These are phyloP conservation scores for Cystobasidium tubakii DNA, from an alignment of 768 basidiomycete species.

Conservation along the genomic window DNA sequence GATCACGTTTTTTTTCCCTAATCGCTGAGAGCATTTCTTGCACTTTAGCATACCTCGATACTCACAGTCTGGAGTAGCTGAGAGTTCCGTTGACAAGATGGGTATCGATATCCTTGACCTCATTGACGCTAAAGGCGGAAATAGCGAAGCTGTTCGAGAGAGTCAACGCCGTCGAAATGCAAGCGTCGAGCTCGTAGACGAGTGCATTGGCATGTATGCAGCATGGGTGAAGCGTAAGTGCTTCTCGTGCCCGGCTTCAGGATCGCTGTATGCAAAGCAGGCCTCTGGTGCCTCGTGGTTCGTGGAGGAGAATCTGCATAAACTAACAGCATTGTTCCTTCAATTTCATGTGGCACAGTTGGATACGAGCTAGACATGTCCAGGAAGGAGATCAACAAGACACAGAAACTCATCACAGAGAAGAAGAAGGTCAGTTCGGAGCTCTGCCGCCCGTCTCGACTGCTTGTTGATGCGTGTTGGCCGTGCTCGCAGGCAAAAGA, in stretches of 20 bases:
- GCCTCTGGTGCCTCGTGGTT: too few relatives aligned
- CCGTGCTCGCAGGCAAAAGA: conserved; percentile 67
- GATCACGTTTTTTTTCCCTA: not conserved
- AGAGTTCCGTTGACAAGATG: too few relatives aligned
- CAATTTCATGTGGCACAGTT: conserved; percentile 55
- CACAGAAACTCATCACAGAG: conserved; percentile 87
- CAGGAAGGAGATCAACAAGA: conserved; percentile 74
- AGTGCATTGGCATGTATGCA: conserved; percentile 81
- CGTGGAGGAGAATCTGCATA: not conserved
- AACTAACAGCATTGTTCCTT: not conserved
- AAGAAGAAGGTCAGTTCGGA: conserved; percentile 74
- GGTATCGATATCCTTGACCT: conserved; percentile 45
- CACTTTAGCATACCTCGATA: too few relatives aligned
- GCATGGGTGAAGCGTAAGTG: conserved; percentile 90
- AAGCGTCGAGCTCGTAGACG: conserved; percentile 84
- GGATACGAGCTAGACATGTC: conserved; percentile 74
- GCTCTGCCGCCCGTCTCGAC: not conserved
- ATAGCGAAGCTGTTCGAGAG: conserved; percentile 79
- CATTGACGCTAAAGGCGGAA: conserved; percentile 60
- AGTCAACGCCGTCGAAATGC: conserved; percentile 88
- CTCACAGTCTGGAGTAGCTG: too few relatives aligned
- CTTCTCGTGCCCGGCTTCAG: too few relatives aligned
- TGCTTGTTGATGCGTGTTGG: not conserved
- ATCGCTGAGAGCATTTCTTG: not conserved
- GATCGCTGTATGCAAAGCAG: not conserved